Evolutionary conservation across 2,329 filamentous ascomycete species (phyloP).

Genomic region (Colletotrichum tamarilloi): DNA sequence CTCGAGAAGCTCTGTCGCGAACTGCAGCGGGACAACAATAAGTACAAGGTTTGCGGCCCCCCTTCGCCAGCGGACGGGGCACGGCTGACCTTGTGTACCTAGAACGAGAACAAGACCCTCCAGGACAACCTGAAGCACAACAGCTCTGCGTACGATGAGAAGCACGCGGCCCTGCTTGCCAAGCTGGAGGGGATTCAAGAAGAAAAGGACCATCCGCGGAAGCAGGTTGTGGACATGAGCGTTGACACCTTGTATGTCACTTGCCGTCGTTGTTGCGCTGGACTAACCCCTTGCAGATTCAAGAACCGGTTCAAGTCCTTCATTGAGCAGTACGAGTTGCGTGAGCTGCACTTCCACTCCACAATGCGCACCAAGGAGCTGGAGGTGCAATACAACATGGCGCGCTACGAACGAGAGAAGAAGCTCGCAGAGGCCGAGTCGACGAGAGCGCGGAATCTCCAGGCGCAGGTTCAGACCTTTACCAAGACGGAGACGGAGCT

Average conservation of each 20-base stretch:
- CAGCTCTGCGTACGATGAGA: conserved; percentile 84
- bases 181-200: conserved; percentile 91
- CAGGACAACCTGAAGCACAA: conserved; percentile 88
- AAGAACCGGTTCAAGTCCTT: conserved; percentile 93
- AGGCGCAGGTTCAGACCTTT: conserved; percentile 92
- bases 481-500: conserved; percentile 96
- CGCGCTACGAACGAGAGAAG: conserved; percentile 88
- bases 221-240: conserved; percentile 84
- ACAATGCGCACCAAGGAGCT: conserved; percentile 94
- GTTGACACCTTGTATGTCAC: conserved; percentile 64
- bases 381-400: conserved; percentile 92
- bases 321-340: conserved; percentile 95
- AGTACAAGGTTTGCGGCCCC: conserved; percentile 80
- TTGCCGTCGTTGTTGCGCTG: neutral
- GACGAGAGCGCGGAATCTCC: conserved; percentile 84
- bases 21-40: conserved; percentile 96
- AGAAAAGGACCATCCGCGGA: conserved; percentile 85
- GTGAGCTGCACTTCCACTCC: conserved; percentile 93
- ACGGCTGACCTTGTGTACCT: conserved; percentile 29
- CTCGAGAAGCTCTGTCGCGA: conserved; percentile 96
- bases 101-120: conserved; percentile 94
- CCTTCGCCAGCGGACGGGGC: conserved; percentile 25
- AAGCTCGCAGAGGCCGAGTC: conserved; percentile 87
- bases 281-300: conserved; percentile 67
- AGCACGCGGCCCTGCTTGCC: conserved; percentile 81